These are phyloP conservation scores for barley (Hordeum vulgare) DNA, from an alignment of 176 grass and related monocot genomes.

Conservation along the genomic window DNA sequence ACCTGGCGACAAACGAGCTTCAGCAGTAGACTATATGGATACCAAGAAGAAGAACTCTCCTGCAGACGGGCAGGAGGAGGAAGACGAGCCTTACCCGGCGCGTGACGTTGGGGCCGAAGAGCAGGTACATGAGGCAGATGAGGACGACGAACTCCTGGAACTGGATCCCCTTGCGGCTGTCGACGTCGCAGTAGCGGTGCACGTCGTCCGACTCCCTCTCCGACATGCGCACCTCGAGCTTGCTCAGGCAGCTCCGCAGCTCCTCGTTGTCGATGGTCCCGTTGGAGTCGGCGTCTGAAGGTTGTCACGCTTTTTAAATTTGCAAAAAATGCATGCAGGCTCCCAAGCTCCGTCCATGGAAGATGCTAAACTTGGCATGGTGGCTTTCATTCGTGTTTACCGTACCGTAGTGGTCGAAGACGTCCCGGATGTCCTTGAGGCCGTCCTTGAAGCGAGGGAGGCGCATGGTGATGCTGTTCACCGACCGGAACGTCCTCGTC, in stretches of 20 bases:
- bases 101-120: constrained; percentile 35
- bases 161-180: constrained; percentile 50
- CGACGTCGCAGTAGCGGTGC: constrained; percentile 55
- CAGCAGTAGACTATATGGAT: too few relatives aligned
- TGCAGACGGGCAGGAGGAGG: background rate
- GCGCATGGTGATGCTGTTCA: constrained; percentile 83
- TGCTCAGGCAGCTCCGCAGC: constrained; percentile 38
- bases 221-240: constrained; percentile 37
- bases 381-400: background rate
- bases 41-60: background rate
- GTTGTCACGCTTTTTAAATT: too few relatives aligned
- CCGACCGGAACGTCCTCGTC: constrained; percentile 41
- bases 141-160: constrained; percentile 67
- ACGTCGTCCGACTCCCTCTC: constrained; percentile 39
- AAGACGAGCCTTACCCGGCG: constrained; percentile 15
- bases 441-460: constrained; percentile 71
- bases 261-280: constrained; percentile 57
- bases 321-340: too few relatives aligned
- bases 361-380: background rate
- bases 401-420: constrained; percentile 68
- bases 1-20: constrained; percentile 21
- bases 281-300: constrained; percentile 59
- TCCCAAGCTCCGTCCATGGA: background rate
- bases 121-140: constrained; percentile 62
- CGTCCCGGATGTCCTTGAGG: constrained; percentile 43